Evolutionary conservation across 2,329 filamentous ascomycete genomes (phyloP).

Genomic region (Nannizzia gypsea): DNA sequence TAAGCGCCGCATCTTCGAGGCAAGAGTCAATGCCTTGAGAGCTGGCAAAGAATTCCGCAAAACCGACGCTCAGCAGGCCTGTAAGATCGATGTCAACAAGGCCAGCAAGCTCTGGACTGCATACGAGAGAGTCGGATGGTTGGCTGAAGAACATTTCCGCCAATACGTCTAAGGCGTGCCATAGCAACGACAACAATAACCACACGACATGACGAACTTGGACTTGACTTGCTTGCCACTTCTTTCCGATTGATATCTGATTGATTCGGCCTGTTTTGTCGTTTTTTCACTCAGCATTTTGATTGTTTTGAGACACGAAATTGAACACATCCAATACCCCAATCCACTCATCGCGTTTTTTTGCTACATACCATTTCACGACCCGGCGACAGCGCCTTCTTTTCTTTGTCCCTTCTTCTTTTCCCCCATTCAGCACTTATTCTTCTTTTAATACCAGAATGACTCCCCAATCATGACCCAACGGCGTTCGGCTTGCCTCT

Average conservation of each 20-base stretch:
- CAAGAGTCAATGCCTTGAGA: constrained; percentile 53
- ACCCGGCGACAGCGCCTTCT: background rate
- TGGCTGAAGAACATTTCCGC: constrained; percentile 45
- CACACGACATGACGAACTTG: background rate
- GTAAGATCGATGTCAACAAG: constrained; percentile 97
- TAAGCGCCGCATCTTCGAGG: constrained; percentile 82
- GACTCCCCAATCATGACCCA: background rate
- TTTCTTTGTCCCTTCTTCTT: background rate
- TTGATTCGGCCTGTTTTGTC: background rate
- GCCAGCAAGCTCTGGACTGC: constrained; percentile 84
- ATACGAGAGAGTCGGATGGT: constrained; percentile 78
- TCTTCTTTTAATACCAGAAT: constrained; percentile 1
- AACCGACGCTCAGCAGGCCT: constrained; percentile 91
- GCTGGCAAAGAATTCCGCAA: constrained; percentile 80
- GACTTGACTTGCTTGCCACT: constrained; percentile 1
- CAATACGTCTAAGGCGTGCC: constrained; percentile 24
- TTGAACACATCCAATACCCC: background rate
- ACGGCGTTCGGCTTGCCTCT: background rate
- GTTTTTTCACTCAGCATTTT: background rate
- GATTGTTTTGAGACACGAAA: background rate
- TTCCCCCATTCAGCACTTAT: background rate
- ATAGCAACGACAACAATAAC: background rate
- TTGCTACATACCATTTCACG: background rate
- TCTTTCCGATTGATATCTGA: background rate
- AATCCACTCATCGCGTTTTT: background rate